Evolutionary conservation across 495 filamentous ascomycete species (phyloP).

Genomic region (Pseudoneurospora amorphoporcata): DNA sequence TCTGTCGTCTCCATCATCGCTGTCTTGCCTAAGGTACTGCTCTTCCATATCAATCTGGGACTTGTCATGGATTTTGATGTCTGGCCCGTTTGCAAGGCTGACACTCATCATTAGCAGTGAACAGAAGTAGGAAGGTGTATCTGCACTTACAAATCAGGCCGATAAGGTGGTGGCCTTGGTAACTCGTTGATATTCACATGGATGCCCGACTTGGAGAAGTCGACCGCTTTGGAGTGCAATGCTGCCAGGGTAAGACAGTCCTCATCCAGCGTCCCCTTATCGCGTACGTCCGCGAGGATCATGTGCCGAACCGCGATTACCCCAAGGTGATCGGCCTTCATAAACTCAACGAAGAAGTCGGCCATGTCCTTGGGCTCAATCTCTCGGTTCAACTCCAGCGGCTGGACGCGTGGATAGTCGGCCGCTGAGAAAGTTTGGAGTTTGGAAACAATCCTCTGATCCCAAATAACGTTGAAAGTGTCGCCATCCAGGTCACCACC

Average conservation of each 20-base stretch:
- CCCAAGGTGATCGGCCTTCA: slow-evolving; percentile 64
- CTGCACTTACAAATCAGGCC: slow-evolving; percentile 34
- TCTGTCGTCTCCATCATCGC: slow-evolving; percentile 45
- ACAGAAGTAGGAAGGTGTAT: neutral
- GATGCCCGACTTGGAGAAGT: slow-evolving; percentile 72
- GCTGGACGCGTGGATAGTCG: slow-evolving; percentile 49
- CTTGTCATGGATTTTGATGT: slow-evolving; percentile 39
- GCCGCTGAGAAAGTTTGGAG: slow-evolving; percentile 41
- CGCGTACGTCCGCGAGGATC: slow-evolving; percentile 51
- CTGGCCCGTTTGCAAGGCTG: slow-evolving; percentile 53
- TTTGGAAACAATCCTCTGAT: slow-evolving; percentile 33
- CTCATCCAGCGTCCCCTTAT: slow-evolving; percentile 41
- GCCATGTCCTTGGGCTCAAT: slow-evolving; percentile 55
- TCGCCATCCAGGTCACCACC: slow-evolving; percentile 82
- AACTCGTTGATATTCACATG: slow-evolving; percentile 41
- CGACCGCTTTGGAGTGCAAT: slow-evolving; percentile 67
- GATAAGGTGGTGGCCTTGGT: slow-evolving; percentile 9
- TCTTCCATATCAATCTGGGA: slow-evolving; percentile 36
- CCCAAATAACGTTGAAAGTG: slow-evolving; percentile 65
- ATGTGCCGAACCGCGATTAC: slow-evolving; percentile 58
- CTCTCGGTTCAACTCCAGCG: slow-evolving; percentile 44
- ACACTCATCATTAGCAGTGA: slow-evolving; percentile 3
- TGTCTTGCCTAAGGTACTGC: slow-evolving; percentile 7
- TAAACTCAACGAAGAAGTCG: slow-evolving; percentile 70
- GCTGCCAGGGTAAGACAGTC: slow-evolving; percentile 55